Base-by-base conservation (phyloP, 2,329 filamentous ascomycete species). In the Metarhizium robertsii region DNA sequence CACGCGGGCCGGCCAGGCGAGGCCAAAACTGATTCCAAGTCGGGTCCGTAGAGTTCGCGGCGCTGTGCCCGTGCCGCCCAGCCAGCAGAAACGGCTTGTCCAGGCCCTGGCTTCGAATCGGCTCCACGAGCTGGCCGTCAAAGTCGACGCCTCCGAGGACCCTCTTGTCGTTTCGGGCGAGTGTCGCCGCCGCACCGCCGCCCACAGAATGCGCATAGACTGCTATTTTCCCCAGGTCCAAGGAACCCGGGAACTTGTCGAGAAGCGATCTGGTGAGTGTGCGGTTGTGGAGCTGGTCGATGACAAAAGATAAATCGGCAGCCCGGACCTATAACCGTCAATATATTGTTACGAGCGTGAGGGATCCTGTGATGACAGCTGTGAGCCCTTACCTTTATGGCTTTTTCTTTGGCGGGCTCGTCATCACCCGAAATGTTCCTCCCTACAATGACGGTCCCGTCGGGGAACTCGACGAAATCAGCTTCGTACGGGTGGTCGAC, bases 401-500 rank as follows among this genome's bases (percentile, higher is more conserved):
- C 51, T 34, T 62, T 61, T 47, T 57, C 49, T 18, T 67, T 56
- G 2, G 38, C 57, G 0, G 55, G 32, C 11, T 43, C 46, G 40
- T 61, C 57, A 34, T 57, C 55, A 30, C 50, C 48, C 4, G 60
- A 57, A 20, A 52, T 55, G 40, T 64, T 59, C 3, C 55, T 57
- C 1, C 64, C 57, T 54, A 61, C 61, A 8, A 68, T 62, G 11
- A 70, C 57, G 1, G 66, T 66, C 4, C 71, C 76, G 54, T 78
- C 65, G 0, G 75, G 73, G n/a, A 75, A 78, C 54, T 78, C 71
- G 8, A 80, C 70, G 20, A 76, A 65, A 0, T 62, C 55, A 0
- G 72, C 67, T 50, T 80, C 77, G 50, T 75, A 73, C 0, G 77
- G 70, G 52, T 80, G 78, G 55, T 81, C 79, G 29, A 81, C 64